Evolutionary conservation across 2,329 filamentous ascomycete genomes (phyloP), one percentile per base, ranked within the genome.

Genomic region (Sclerotinia minor): DNA sequence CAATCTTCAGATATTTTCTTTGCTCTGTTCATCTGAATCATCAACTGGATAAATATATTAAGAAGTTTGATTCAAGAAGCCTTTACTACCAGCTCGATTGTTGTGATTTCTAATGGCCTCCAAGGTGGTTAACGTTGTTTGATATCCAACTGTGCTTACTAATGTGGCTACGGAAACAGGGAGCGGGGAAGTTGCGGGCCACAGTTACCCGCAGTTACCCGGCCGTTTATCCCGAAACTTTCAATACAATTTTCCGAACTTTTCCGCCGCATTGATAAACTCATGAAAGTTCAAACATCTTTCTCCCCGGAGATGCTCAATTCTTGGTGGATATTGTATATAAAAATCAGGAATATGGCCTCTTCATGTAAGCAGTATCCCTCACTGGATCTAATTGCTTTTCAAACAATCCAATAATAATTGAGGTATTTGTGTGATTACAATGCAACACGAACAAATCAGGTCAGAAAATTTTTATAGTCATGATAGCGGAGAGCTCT

Each of bases 301-400:
- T 53, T 53, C 32, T 64, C 60, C 60, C 60, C 60, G 60, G 60
- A 64, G 49, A 64, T 64, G 60, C 60, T 53, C 60, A 64, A 53
- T 21, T 1, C 17, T 24, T 29, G 47, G 60, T 64, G 60, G 35
- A 2, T 53, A 52, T 53, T 11, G 8, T 53, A 32, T n/a, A 47
- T 60, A 47, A 21, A n/a, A 4, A 7, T 15, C 21, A 15, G n/a
- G 21, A 32, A 41, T n/a, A n/a, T 26, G 17, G 7, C 26, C 24
- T 29, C 6, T 45, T 45, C 38, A 32, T 21, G 17, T 45, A 38
- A 45, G 24, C 17, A 11, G 26, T 32, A 32, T 35, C 44, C 13
- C 58, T 35, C 44, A 60, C 26, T 60, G 29, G 11, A 13, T 35
- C 44, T 13, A 24, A 53, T 17, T 53, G 15, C 41, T 26, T 41